Base-by-base conservation (phyloP, 352 stramenopile species). In the Globisporangium irregulare region DNA sequence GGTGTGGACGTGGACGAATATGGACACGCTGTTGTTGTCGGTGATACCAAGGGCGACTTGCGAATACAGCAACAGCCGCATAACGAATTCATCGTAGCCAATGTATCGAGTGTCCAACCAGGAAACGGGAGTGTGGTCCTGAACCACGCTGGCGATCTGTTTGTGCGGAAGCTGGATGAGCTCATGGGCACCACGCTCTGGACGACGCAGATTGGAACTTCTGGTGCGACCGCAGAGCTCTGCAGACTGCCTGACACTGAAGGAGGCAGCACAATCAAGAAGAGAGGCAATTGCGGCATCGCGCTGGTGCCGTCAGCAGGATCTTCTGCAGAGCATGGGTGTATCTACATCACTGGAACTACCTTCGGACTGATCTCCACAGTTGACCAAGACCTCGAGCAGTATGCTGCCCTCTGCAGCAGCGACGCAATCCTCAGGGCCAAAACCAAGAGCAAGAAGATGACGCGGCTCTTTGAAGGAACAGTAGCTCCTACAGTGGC, bases 31-130 rank as follows among this genome's bases (percentile, higher is more conserved):
- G 59, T 80, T 2, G 12, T 78, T 12, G 69, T 76, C 12, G 75
- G 75, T 1, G 73, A 80, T 25, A 80, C 73, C 5, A 63, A 25
- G 6, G 68, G 74, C 15, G 32, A 64, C 25, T n/a, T 76, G n/a
- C 9, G 15, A 54, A 27, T n/a, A n/a, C 4, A 50, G 1, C 41
- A 50, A n/a, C 41, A 15, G 1, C 9, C 3, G n/a, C 1, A 15
- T 20, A 36, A 18, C 24, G 67, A 18, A 32, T 60, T 20, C 3
- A 9, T 4, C 18, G 8, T 12, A 24, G 1, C 18, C 20, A 22
- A 51, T 8, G 6, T 9, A 24, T 51, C 43, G 6, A 51, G 43
- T 1, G 43, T 1, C 12, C 6, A 4, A 2, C 5, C 43, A 22
- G 18, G 6, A 24, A 54, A 27, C 22, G 8, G 9, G 12, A 56